phyloP scores from a whole-genome alignment of 371 early-diverging fungal genomes.

The Lichtheimia hyalospora region DNA sequence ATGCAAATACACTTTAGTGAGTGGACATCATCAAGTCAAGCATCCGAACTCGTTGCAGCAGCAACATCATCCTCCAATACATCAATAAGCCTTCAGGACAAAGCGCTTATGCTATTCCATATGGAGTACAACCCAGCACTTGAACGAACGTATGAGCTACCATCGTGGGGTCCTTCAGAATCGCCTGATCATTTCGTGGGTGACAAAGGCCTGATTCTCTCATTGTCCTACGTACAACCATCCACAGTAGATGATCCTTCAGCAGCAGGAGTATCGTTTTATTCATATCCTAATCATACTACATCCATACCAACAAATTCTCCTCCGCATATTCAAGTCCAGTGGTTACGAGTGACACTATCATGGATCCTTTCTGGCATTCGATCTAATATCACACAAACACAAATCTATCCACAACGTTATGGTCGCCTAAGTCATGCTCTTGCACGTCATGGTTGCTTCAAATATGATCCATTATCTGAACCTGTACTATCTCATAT shows the following conservation, averaged over 20 bases:
- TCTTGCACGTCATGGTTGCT: slow-evolving; percentile 30
- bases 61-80: background rate
- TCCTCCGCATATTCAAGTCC: slow-evolving; percentile 25
- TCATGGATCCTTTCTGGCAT: slow-evolving; percentile 42
- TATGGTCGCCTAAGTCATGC: slow-evolving; percentile 23
- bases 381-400: slow-evolving; percentile 16
- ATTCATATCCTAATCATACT: slow-evolving; percentile 4
- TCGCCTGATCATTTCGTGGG: slow-evolving; percentile 30
- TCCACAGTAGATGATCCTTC: background rate
- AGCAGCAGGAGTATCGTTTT: slow-evolving; percentile 9
- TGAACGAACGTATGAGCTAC: slow-evolving; percentile 37
- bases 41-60: background rate
- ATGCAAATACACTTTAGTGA: slow-evolving; percentile 36
- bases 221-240: slow-evolving; percentile 25
- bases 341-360: slow-evolving; percentile 40
- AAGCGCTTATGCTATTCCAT: slow-evolving; percentile 37
- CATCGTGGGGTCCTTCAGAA: slow-evolving; percentile 15
- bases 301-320: slow-evolving; percentile 11
- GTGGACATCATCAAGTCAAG: slow-evolving; percentile 17
- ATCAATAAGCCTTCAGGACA: slow-evolving; percentile 23
- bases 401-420: slow-evolving; percentile 33
- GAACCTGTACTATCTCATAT: slow-evolving; percentile 41
- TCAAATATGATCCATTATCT: slow-evolving; percentile 42
- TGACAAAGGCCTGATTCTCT: slow-evolving; percentile 40
- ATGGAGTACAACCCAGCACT: slow-evolving; percentile 38